Base-by-base conservation (phyloP, 306 rosid species). In the Inga laurina region DNA sequence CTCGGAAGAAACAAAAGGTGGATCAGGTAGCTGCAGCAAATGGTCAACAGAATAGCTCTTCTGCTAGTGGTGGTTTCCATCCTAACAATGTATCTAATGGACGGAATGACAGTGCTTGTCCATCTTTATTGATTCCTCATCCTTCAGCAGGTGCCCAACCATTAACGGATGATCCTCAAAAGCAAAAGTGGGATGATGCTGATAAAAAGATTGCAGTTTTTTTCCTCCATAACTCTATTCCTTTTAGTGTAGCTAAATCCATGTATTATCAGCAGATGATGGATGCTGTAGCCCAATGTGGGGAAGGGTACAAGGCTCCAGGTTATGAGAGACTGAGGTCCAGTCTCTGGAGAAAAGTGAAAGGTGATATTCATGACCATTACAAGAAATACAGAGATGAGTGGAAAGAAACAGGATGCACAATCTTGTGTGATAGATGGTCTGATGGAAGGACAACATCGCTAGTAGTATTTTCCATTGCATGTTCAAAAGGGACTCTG, bases 331-430 rank as follows among this genome's bases (percentile, higher is more conserved):
- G 85, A 80, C 66, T 93, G 49, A 85, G 84, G 83, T 88, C 87
- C 39, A 85, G 88, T 70, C 91, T 86, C 64, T 75, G 89, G 91
- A 93, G 89, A 27, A 88, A 82, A 77, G 92, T 91, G 80, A 93
- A 93, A 78, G 82, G 82, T 75, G 91, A 89, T 22, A 77, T 91
- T 67, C 86, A 91, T 27, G 89, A 82, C 52, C 80, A 77, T 61
- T 87, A 76, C 67, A 87, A 84, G 78, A 90, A 87, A 82, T 89
- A 80, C 79, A 87, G 85, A 85, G 87, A 88, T 48, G 91, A 89
- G 78, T 93, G 97, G 97, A 86, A 87, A 84, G 91, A 90, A 87
- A 90, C 89, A 39, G 94, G 94, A 22, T 90, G 95, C 79, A 91
- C 93, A 14, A 75, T 93, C 87, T 81, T 91, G 79, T 91, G 91